A percentile compares a stretch with the other conserved stretches of the same genome.
Conservation (phyloP, 192 early-diverging fungal species). For the Linnemannia exigua region DNA sequence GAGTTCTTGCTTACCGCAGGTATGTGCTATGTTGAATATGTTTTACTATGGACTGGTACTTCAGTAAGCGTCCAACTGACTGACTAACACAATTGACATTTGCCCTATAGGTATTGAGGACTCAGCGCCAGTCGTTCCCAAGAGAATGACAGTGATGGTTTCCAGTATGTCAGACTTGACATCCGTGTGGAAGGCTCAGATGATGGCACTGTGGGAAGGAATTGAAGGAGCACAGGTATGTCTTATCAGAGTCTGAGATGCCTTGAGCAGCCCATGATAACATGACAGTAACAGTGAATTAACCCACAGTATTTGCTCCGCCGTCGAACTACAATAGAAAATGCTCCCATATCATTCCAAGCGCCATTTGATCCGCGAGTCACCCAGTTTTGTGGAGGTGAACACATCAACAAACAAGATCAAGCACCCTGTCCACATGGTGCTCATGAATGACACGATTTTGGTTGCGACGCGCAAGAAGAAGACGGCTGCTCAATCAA, state of each 20-base stretch:
- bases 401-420: conserved; percentile 81
- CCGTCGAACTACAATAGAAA: conserved; percentile 50
- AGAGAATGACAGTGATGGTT: conserved; percentile 55
- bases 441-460: conserved; percentile 88
- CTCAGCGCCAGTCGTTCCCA: conserved; percentile 58
- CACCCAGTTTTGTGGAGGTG: conserved; percentile 81
- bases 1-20: conserved; percentile 50
- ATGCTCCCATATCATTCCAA: conserved; percentile 78
- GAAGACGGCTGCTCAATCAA: conserved; percentile 66
- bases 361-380: conserved; percentile 82
- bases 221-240: conserved; percentile 72
- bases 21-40: conserved; percentile 17
- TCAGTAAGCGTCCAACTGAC: neutral
- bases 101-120: conserved; percentile 54
- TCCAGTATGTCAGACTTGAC: conserved; percentile 65
- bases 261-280: neutral
- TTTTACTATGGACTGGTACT: neutral
- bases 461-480: conserved; percentile 86
- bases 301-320: neutral
- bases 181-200: conserved; percentile 67
- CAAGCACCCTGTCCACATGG: conserved; percentile 83
- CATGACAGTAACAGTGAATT: neutral
- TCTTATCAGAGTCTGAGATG: neutral
- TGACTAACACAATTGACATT: neutral
- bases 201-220: conserved; percentile 70